A percentile compares a stretch with the other conserved stretches of the same genome.
phyloP scores from a whole-genome alignment of 495 filamentous ascomycete genomes.

The Trichoderma orchidacearum region DNA sequence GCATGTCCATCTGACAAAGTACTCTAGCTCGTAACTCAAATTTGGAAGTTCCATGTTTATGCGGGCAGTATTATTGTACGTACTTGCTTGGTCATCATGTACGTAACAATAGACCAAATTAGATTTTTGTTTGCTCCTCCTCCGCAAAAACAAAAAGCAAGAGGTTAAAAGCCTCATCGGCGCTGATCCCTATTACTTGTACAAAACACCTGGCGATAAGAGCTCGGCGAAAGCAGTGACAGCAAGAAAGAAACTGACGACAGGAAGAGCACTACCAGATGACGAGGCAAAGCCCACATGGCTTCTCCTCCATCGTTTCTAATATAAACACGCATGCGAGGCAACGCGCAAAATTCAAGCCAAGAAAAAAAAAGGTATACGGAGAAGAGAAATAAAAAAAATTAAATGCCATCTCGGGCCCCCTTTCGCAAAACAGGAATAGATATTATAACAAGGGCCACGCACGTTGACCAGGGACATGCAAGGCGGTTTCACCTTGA shows the following conservation, averaged over 20 bases:
- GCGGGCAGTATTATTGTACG: too few species aligned
- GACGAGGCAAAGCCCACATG: neutral
- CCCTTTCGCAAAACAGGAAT: neutral
- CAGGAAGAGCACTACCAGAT: too few species aligned
- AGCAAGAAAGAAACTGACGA: too few species aligned
- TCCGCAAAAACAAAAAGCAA: neutral
- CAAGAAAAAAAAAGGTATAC: neutral
- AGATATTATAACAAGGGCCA: neutral
- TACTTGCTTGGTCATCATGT: neutral
- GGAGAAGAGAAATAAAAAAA: neutral
- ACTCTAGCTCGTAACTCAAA: neutral
- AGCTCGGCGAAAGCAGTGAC: neutral
- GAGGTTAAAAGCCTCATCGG: neutral
- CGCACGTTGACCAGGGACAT: neutral
- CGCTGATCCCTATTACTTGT: neutral
- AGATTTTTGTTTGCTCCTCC: neutral
- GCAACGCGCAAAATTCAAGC: neutral
- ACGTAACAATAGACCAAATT: neutral
- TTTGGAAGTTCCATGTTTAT: too few species aligned
- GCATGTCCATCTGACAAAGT: neutral
- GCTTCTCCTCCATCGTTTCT: too few species aligned
- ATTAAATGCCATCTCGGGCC: neutral
- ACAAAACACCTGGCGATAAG: neutral
- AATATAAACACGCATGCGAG: too few species aligned
- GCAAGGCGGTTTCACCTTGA: neutral